Evolutionary conservation across 768 basidiomycete genomes (phyloP).

Genomic region (Dacryopinax spathularia): DNA sequence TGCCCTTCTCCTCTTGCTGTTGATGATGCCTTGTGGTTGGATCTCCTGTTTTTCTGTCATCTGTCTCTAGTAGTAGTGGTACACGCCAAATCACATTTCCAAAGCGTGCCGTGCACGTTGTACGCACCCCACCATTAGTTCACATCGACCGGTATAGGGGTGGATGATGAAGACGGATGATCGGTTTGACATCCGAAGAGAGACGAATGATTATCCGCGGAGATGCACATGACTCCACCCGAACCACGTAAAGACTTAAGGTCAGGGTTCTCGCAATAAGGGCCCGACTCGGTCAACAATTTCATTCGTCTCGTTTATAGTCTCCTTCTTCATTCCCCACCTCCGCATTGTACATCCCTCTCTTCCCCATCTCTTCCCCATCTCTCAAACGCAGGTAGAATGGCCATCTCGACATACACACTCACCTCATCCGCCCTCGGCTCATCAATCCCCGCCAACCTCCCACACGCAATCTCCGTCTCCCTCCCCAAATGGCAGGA

Average conservation of each 20-base stretch:
- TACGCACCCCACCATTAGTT: not conserved
- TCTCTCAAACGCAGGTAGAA: not conserved
- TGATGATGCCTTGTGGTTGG: not conserved
- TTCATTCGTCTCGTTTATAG: no score
- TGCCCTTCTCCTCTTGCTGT: not conserved
- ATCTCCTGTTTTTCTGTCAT: not conserved
- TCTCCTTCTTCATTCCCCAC: no score
- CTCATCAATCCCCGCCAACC: constrained; percentile 20
- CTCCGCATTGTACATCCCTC: no score
- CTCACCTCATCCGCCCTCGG: constrained; percentile 6
- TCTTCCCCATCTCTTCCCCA: not conserved
- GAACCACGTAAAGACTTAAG: not conserved
- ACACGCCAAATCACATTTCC: not conserved
- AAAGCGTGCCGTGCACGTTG: not conserved
- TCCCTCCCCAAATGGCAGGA: constrained; percentile 87
- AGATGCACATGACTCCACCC: not conserved
- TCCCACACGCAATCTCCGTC: constrained; percentile 84
- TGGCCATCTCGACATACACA: not conserved
- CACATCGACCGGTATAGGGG: not conserved
- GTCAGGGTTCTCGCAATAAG: not conserved
- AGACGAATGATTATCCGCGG: not conserved
- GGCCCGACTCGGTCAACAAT: not conserved
- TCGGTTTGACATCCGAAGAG: not conserved
- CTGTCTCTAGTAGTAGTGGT: not conserved
- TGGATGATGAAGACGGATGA: not conserved